Conservation (phyloP, 768 basidiomycete species). For the Pleurotus cornucopiae region DNA sequence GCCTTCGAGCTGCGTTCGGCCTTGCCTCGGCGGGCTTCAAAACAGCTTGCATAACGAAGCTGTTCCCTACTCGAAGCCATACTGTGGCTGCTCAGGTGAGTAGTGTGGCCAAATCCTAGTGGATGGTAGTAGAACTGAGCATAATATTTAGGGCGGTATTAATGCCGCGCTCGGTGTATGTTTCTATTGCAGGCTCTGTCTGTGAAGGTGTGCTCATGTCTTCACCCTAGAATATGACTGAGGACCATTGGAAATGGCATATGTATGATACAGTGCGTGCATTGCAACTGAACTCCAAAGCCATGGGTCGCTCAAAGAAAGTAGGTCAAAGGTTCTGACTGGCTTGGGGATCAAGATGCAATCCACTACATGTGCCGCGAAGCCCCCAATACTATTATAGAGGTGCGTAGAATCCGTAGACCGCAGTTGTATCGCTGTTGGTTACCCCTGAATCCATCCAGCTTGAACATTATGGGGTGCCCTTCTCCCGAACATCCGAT, state of each 20-base stretch:
- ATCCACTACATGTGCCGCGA: conserved; percentile 99
- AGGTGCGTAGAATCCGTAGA: conserved; percentile 41
- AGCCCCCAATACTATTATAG: conserved; percentile 88
- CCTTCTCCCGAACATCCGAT: conserved; percentile 96
- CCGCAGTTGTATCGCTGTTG: not conserved
- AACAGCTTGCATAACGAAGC: conserved; percentile 97
- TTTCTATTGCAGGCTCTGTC: conserved; percentile 10
- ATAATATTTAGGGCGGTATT: conserved; percentile 74
- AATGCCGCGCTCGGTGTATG: conserved; percentile 92
- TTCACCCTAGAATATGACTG: conserved; percentile 81
- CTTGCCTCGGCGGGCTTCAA: conserved; percentile 97
- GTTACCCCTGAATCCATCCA: conserved; percentile 24
- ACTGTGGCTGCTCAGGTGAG: conserved; percentile 93
- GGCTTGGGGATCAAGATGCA: conserved; percentile 98
- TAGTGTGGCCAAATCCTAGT: conserved; percentile 4
- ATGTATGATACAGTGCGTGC: conserved; percentile 88
- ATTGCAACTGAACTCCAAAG: not conserved
- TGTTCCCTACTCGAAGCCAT: conserved; percentile 97
- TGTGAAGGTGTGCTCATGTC: too few relatives aligned
- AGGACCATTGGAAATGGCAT: conserved; percentile 99
- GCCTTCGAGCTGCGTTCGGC: conserved; percentile 95
- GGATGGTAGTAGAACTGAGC: conserved; percentile 10
- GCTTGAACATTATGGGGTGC: conserved; percentile 98
- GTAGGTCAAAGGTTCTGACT: conserved; percentile 97
- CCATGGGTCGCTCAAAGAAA: too few relatives aligned